Evolutionary conservation across 1,139 yeast species (phyloP), one percentile per base, ranked within the genome.

Genomic region (Nakaseomyces sp.): DNA sequence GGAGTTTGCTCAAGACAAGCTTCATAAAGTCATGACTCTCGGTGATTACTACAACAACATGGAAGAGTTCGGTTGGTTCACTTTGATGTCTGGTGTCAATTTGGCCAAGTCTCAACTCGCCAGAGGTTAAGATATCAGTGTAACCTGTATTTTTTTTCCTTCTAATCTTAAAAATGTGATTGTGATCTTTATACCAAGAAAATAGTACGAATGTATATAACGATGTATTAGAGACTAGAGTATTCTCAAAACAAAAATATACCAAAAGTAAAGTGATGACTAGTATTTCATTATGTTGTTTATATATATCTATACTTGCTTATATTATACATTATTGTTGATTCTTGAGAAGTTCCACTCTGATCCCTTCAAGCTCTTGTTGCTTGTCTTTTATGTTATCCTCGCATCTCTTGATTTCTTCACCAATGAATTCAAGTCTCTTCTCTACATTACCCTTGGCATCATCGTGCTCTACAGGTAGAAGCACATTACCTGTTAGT

Each of bases 401-500:
- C 52, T 83, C 91, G 29, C 82, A 83, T 44, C 85, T 67, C 43
- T 71, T 70, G 52, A 91, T 85, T 65, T 91, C 97, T 29, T 70
- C 71, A 51, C 76, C 71, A 44, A 91, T 91, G 56, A 86, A 91
- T 62, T 88, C 96, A 41, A 91, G 73, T 63, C 98, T 81, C 64
- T 89, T 91, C 26, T 72, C 75, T 30, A 91, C 96, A 58, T 89
- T 91, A 57, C 75, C 56, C 53, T 78, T 76, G 29, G 97, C 95
- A 63, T 91, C 97, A 12, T 63, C 63, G 51, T 75, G 76, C 45
- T 88, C 95, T 59, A 89, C 96, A 2, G 96, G 96, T 49, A 91
- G 71, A 49, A 91, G 71, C 6, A 89, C 88, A 9, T 96, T 95
- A 1, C 98, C 98, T 17, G 91, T 84, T 52, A 89, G 73, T 64